phyloP scores from a whole-genome alignment of 2,329 filamentous ascomycete genomes.

The Neofusicoccum sp. region DNA sequence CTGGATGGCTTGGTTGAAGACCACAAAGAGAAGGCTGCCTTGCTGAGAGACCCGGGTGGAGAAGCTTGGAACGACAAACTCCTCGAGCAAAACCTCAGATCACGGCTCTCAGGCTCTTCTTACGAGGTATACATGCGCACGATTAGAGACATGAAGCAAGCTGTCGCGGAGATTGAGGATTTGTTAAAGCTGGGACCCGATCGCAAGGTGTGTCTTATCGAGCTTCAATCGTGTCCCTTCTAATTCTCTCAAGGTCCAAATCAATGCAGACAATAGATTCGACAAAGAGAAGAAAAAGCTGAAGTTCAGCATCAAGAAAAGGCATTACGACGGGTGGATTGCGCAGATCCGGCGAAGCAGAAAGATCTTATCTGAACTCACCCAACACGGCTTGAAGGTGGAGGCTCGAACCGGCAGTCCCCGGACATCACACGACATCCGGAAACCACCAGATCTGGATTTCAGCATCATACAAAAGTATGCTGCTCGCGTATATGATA shows the following conservation, averaged over 20 bases:
- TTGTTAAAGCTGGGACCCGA: background rate
- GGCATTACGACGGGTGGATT: background rate
- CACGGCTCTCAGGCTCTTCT: background rate
- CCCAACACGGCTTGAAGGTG: background rate
- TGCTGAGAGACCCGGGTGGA: conserved; percentile 25
- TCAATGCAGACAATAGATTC: background rate
- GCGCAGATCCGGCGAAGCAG: background rate
- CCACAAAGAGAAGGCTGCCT: conserved; percentile 21
- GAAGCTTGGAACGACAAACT: conserved; percentile 22
- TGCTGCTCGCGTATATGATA: background rate
- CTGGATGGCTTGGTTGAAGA: conserved; percentile 25
- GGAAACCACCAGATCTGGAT: background rate
- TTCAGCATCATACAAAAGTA: background rate
- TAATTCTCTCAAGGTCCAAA: background rate
- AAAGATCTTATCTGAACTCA: background rate
- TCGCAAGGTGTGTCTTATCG: background rate
- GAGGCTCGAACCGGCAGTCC: background rate
- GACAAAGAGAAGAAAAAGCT: background rate
- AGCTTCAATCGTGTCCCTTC: background rate
- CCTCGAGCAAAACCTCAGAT: background rate
- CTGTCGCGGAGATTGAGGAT: background rate
- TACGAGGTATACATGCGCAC: background rate
- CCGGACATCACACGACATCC: background rate
- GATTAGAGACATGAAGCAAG: background rate
- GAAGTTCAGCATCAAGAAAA: too few species aligned